phyloP scores from a whole-genome alignment of 176 grass and related monocot species.

The Luzula sylvatica region DNA sequence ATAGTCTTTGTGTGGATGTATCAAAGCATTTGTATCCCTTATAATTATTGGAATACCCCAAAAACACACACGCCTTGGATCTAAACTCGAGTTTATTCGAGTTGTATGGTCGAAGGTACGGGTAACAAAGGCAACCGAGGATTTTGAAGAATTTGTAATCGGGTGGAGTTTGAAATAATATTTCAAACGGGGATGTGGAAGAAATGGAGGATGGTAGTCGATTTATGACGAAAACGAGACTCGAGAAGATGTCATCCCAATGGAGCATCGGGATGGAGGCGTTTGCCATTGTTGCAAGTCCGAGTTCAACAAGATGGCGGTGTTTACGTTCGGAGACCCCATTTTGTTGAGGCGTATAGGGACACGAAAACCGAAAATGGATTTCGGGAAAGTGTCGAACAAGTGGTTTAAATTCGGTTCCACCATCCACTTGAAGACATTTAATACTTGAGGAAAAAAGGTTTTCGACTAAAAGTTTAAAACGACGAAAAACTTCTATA shows the following conservation, averaged over 20 bases:
- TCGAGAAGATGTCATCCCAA: neutral
- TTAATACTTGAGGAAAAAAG: neutral
- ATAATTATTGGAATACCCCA: too few relatives aligned
- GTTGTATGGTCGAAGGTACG: neutral
- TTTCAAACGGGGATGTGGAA: neutral
- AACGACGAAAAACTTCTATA: neutral
- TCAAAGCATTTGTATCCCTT: too few relatives aligned
- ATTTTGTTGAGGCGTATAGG: neutral
- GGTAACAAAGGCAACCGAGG: neutral
- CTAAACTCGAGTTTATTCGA: neutral
- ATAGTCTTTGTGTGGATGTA: too few relatives aligned
- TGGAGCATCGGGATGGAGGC: neutral
- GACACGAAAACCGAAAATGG: neutral
- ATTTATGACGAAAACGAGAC: neutral
- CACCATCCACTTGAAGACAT: neutral
- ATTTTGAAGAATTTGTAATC: neutral
- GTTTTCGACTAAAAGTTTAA: neutral
- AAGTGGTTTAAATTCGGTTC: neutral
- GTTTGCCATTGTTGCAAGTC: neutral
- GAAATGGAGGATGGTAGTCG: neutral
- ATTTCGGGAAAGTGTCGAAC: neutral
- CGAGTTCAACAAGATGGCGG: neutral
- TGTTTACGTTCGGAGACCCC: constrained; percentile 1
- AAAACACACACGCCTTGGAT: neutral
- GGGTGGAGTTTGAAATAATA: neutral